Evolutionary conservation across 202 grass and related monocot species (phyloP).

Genomic region (Dendrocalamus latiflorus): DNA sequence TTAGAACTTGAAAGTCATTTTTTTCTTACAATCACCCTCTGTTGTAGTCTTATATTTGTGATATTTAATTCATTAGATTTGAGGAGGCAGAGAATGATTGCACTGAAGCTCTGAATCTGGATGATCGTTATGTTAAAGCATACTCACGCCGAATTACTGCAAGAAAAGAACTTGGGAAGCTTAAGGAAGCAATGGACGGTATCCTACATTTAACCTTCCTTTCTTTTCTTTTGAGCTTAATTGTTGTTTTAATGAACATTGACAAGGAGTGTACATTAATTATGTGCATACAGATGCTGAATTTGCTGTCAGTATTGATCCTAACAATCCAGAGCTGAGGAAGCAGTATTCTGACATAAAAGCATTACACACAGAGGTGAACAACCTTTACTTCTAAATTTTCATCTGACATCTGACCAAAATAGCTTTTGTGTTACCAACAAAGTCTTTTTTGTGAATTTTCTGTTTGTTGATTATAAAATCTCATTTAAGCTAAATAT

Average conservation of each 20-base stretch:
- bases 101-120: conserved; percentile 76
- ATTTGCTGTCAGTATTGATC: conserved; percentile 79
- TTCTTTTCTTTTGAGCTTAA: background rate
- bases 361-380: conserved; percentile 66
- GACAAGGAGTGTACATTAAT: background rate
- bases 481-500: background rate
- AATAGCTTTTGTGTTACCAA: background rate
- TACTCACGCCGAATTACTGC: conserved; percentile 84
- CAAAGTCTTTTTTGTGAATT: background rate
- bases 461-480: background rate
- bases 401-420: background rate
- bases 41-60: conserved; percentile 3
- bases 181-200: conserved; percentile 89
- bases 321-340: conserved; percentile 82
- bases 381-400: conserved; percentile 9
- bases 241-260: conserved; percentile 8
- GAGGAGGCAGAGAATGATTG: conserved; percentile 83
- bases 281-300: conserved; percentile 69
- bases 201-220: conserved; percentile 1
- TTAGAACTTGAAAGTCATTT: conserved; percentile 1
- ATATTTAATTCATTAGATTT: conserved; percentile 49
- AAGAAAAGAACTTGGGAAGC: conserved; percentile 74
- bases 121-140: conserved; percentile 94
- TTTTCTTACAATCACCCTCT: background rate
- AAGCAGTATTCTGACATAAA: conserved; percentile 92